Evolutionary conservation across 176 grass and related monocot species (phyloP).

Genomic region (Saccharum spontaneum): DNA sequence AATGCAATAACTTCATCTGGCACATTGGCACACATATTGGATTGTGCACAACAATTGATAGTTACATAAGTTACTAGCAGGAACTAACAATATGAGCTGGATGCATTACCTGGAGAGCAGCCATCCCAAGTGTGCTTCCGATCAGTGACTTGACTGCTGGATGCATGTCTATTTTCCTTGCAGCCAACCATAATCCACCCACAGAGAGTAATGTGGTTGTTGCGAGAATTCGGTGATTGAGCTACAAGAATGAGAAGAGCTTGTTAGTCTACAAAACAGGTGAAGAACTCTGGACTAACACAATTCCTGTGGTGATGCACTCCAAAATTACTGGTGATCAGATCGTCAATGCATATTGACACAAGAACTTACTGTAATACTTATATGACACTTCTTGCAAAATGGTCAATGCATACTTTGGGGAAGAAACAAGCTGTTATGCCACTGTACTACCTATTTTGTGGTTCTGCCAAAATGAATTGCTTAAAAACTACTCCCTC

Average conservation of each 20-base stretch:
- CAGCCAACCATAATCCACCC: constrained; percentile 64
- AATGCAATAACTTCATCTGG: constrained; percentile 11
- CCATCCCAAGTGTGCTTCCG: constrained; percentile 77
- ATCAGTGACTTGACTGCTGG: constrained; percentile 77
- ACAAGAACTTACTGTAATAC: neutral
- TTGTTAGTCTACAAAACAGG: constrained; percentile 12
- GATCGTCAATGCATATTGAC: neutral
- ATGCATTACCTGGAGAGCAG: constrained; percentile 76
- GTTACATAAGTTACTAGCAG: neutral
- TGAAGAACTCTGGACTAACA: neutral
- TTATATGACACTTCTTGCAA: neutral
- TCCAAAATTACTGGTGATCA: neutral
- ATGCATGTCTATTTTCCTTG: constrained; percentile 83
- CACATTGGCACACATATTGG: neutral
- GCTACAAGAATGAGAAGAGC: constrained; percentile 47
- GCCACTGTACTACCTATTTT: neutral
- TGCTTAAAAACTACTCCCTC: neutral
- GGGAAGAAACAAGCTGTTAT: neutral
- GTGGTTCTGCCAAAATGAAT: neutral
- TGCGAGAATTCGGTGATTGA: constrained; percentile 91
- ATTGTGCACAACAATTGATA: neutral
- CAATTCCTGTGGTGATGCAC: neutral
- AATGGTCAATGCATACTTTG: neutral
- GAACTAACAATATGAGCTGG: neutral
- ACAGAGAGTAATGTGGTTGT: constrained; percentile 67